These are phyloP conservation scores for Exophiala sp. DNA, from an alignment of 2,329 filamentous ascomycete species.

Conservation along the genomic window DNA sequence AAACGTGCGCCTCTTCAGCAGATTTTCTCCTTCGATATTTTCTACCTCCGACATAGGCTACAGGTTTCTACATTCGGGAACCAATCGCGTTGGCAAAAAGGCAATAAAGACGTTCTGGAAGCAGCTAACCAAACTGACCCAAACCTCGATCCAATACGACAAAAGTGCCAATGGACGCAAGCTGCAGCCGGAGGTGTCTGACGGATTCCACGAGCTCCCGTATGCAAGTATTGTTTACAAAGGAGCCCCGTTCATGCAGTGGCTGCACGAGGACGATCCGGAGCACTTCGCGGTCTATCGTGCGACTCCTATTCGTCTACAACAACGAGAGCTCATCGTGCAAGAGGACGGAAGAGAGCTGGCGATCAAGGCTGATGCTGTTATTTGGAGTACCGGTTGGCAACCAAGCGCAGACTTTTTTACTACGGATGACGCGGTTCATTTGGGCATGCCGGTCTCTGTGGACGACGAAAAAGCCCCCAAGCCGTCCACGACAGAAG, in stretches of 20 bases:
- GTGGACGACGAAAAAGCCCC: neutral
- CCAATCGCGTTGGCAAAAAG: neutral
- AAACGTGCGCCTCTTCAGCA: conserved; percentile 2
- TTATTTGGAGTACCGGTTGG: neutral
- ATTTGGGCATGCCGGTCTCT: neutral
- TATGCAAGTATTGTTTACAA: conserved; percentile 5
- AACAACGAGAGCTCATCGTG: conserved; percentile 3
- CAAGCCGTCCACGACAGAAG: neutral
- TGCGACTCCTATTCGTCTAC: neutral
- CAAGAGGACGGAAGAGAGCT: neutral
- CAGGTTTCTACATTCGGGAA: conserved; percentile 5
- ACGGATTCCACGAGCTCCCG: neutral
- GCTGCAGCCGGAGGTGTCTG: conserved; percentile 1
- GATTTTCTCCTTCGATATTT: conserved; percentile 2
- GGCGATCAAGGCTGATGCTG: neutral
- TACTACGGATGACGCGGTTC: neutral
- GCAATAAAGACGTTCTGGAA: conserved; percentile 1
- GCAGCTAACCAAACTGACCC: conserved; percentile 1
- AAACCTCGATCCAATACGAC: neutral
- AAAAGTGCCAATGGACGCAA: conserved; percentile 1
- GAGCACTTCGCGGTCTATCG: conserved; percentile 14
- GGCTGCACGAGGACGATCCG: conserved; percentile 3
- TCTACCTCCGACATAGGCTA: conserved; percentile 2
- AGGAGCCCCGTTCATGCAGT: neutral
- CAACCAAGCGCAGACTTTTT: neutral